Evolutionary conservation across 1,139 yeast species (phyloP), one percentile per base, ranked within the genome.

Genomic region (Cylindricascospora bacillispora): DNA sequence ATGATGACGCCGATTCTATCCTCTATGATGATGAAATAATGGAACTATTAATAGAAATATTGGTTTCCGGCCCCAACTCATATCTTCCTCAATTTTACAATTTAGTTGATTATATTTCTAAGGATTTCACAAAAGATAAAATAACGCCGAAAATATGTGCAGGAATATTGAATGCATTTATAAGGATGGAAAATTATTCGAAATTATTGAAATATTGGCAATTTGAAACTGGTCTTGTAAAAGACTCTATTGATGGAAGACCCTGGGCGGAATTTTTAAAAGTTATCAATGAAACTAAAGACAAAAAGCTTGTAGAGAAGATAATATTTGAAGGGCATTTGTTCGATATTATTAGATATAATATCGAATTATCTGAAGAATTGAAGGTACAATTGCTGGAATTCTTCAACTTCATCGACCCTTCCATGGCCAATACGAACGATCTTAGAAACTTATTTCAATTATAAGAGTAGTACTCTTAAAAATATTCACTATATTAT

Each of bases 221-320:
- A 21, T 25, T 26, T 6, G 37, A 37, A 13, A 27, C 34, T 9
- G 28, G 29, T 11, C 30, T 24, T 16, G 17, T 33, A 15, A 25
- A 21, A 5, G 37, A 37, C 11, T 38, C 36, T 4, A 35, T 30
- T 13, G 52, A 47, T 25, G 28, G 28, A 13, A 40, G 51, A 16
- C 53, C 52, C 2, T 49, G 54, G 54, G 24, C 27, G 4, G 32
- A 38, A 5, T 41, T 45, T n/a, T 21, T 49, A 15, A 27, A 39
- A 15, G 20, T 37, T 13, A 18, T 47, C 2, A 36, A 36, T 2
- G 35, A 40, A 10, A 36, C 44, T 3, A 29, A 32, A 6, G 41
- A 47, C 24, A 9, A 15, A 6, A 22, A 24, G 12, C 18, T 43
- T 10, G 35, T 41, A 31, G 31, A 33, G 11, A 31, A 35, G 13